Base-by-base conservation (phyloP, 139 green algal genomes). In the Yamagishiella unicocca region DNA sequence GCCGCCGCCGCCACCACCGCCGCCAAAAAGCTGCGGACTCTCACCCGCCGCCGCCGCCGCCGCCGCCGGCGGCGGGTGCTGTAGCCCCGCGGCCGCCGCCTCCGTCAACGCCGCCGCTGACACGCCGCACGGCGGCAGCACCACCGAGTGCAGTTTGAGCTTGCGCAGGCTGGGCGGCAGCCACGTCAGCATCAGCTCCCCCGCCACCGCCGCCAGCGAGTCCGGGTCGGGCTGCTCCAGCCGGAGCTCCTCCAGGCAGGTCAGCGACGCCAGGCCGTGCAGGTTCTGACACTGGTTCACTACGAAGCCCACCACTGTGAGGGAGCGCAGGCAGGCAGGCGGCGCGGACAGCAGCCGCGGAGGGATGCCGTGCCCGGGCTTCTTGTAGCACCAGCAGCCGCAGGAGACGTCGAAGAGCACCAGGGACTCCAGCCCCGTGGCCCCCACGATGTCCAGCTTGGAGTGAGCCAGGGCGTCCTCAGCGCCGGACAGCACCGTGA, bases 341-440 rank as follows among this genome's bases (percentile, higher is more conserved):
- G 82, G 82, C 33, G 82, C 61, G 43, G 64, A 79, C 22, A 85
- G 35, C 64, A 87, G 43, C 14, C 81, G 81, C 31, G 64, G 64
- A 24, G 81, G 81, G 46, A 87, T 87, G 64, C 81, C 81, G 66
- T 87, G 81, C 12, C 82, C 82, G 2, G 67, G 67, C 67, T 87
- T 87, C 64, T 70, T 81, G 67, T 87, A 87, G 82, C 82, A 87
- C 67, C 67, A 87, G 37, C 82, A 81, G 82, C 67, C 82, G 82
- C 82, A 81, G 14, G 46, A 72, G 25, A 87, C 66, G 67, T 87
- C 82, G 53, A 81, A 87, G 7, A 87, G 8, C 8, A 87, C 82
- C 67, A 87, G 66, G 24, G 24, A 54, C 50, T 79, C 82, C 10
- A 87, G 82, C 10, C 10, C 67, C 3, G 67, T 61, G 82, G 82